These are phyloP conservation scores for Kodamaea kaohsiungensis DNA, from an alignment of 805 yeast genomes.

Conservation along the genomic window DNA sequence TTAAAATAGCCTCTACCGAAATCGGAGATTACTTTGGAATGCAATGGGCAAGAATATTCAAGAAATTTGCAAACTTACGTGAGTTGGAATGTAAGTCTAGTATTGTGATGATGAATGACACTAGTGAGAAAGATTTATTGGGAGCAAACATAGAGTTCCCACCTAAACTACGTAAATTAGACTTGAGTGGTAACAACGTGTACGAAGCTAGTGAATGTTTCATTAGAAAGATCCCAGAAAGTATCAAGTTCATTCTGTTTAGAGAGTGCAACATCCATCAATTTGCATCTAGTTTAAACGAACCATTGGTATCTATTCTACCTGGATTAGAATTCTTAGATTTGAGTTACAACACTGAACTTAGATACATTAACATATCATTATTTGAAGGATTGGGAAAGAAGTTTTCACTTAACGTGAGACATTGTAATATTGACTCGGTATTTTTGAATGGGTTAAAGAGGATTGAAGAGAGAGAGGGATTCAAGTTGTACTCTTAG, in stretches of 20 bases:
- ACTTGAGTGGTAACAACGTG: constrained; percentile 28
- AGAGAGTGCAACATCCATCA: neutral
- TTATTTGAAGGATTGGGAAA: constrained; percentile 12
- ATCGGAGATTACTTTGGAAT: constrained; percentile 32
- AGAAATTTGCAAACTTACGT: constrained; percentile 21
- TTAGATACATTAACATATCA: constrained; percentile 11
- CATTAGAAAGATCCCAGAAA: constrained; percentile 27
- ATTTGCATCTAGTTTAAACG: neutral
- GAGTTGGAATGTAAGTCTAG: constrained; percentile 14
- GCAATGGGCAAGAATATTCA: constrained; percentile 34
- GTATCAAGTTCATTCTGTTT: constrained; percentile 26
- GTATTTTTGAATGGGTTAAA: neutral
- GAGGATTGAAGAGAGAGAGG: neutral
- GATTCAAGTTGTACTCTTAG: neutral
- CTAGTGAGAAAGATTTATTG: constrained; percentile 23
- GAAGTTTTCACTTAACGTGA: neutral
- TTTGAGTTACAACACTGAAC: constrained; percentile 19
- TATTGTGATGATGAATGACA: constrained; percentile 15
- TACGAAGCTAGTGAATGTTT: constrained; percentile 18
- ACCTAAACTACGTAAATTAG: constrained; percentile 19
- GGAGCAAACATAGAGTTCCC: constrained; percentile 28
- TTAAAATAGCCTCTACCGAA: constrained; percentile 34
- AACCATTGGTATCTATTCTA: neutral
- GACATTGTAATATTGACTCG: neutral
- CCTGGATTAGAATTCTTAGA: constrained; percentile 17